Conservation (phyloP, 805 yeast species). For the Suhomyces pyralidae region DNA sequence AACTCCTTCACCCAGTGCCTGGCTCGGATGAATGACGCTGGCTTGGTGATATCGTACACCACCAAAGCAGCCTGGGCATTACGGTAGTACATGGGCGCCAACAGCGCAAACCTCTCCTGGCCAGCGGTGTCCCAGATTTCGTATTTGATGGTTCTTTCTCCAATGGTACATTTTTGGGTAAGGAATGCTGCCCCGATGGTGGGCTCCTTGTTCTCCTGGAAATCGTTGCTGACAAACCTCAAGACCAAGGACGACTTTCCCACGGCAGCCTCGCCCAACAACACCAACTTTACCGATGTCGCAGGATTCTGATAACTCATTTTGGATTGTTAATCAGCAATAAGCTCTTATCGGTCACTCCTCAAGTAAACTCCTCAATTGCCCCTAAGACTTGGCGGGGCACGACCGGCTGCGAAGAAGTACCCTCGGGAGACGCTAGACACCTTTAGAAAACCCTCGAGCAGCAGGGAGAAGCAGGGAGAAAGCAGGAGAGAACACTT, state of each 20-base stretch:
- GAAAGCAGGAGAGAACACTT: too few relatives aligned
- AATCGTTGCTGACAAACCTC: slow-evolving; percentile 90
- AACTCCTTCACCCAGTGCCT: slow-evolving; percentile 97
- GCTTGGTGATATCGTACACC: slow-evolving; percentile 92
- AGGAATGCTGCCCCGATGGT: slow-evolving; percentile 97
- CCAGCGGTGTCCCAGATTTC: slow-evolving; percentile 99
- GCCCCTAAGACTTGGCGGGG: neutral
- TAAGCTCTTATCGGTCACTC: neutral
- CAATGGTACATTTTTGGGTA: slow-evolving; percentile 88
- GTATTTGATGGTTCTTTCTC: slow-evolving; percentile 82
- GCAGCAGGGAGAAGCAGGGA: too few relatives aligned
- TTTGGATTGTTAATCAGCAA: too few relatives aligned
- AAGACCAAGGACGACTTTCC: slow-evolving; percentile 92
- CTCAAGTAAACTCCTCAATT: neutral
- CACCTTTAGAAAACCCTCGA: too few relatives aligned
- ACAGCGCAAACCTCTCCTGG: slow-evolving; percentile 91
- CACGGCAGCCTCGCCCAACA: slow-evolving; percentile 96
- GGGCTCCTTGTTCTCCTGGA: slow-evolving; percentile 96
- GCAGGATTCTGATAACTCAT: slow-evolving; percentile 40
- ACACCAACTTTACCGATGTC: slow-evolving; percentile 82
- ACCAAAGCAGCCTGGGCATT: slow-evolving; percentile 97
- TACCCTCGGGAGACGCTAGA: too few relatives aligned
- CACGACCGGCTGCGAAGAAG: neutral
- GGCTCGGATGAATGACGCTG: slow-evolving; percentile 88
- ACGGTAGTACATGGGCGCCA: slow-evolving; percentile 96